A percentile compares a stretch with the other conserved stretches of the same genome.
Conservation (phyloP, 75 land plant genomes). For the Gnetum montanum region DNA sequence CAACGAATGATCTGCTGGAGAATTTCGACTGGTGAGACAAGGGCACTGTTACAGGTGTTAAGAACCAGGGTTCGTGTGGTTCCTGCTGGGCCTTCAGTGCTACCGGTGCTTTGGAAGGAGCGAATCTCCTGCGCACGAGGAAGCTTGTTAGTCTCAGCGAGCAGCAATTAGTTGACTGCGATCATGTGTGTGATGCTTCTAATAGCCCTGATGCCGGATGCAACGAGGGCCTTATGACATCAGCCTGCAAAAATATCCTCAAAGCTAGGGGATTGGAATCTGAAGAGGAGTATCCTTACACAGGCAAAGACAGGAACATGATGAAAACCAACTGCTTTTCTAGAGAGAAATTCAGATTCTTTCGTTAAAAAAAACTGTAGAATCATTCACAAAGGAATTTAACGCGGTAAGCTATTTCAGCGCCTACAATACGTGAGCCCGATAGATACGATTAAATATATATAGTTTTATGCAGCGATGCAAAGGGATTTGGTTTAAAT, state of each 20-base stretch:
- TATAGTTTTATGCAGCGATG: no score
- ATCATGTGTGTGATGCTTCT: constrained; percentile 85
- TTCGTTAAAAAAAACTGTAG: no score
- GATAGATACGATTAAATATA: no score
- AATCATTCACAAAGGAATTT: no score
- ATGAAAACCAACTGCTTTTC: no score
- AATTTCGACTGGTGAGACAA: constrained; percentile 47
- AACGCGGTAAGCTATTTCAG: no score
- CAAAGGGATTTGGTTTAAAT: no score
- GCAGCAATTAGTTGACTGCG: constrained; percentile 94
- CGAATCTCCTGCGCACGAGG: constrained; percentile 52
- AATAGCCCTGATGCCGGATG: constrained; percentile 88
- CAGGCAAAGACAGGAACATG: constrained; percentile 47
- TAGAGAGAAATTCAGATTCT: no score
- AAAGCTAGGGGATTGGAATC: constrained; percentile 77
- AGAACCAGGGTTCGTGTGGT: constrained; percentile 74
- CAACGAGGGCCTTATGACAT: constrained; percentile 94
- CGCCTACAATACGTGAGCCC: no score
- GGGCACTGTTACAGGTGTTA: constrained; percentile 40
- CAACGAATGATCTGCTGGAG: constrained; percentile 20
- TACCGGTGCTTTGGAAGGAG: constrained; percentile 83
- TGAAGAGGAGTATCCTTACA: constrained; percentile 88
- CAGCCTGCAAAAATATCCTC: constrained; percentile 68
- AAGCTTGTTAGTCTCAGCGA: constrained; percentile 79
- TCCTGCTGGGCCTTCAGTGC: constrained; percentile 96